Base-by-base conservation (phyloP, 2,329 filamentous ascomycete genomes). In the Penicillium sp. region DNA sequence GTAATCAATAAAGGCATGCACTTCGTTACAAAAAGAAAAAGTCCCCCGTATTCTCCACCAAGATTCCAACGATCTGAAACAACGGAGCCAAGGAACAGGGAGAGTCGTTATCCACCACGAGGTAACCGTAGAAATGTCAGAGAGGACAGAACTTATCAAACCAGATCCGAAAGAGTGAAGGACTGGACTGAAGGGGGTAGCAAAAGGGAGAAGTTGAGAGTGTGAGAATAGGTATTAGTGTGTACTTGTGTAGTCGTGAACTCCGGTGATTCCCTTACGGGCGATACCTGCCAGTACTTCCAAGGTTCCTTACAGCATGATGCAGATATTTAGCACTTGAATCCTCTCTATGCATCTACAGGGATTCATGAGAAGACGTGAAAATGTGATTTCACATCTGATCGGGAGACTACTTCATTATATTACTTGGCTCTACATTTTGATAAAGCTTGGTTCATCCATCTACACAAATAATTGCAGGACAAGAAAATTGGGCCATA, bases 151-250 rank as follows among this genome's bases (percentile, higher is more conserved):
- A 11, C 35, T 19, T 30, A 39, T 18, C 36, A 40, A 41, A 40
- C 50, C 42, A 45, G 45, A 59, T 62, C 67, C 61, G 41, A 68
- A 66, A 42, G 64, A 69, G 66, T 67, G 67, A 60, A 67, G 67
- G 65, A 64, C 61, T 51, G 43, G 47, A 39, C 35, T 44, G 32
- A 51, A 40, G 32, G 40, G 51, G 47, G 51, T 36, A 55, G 19
- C 47, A 50, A 57, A 58, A 57, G 51, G 52, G 57, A 56, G 51
- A 51, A 55, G 51, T 40, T 18, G 44, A 44, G 27, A 55, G 46
- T 50, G 49, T 34, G 44, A 45, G 16, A 27, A 26, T n/a, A 23
- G 23, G 23, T 23, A 23, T 34, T 34, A 34, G 32, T 34, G 32
- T 34, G 26, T 18, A 35, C 34, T 29, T 39, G 45, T 38, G 45